Evolutionary conservation across 441 rosid species (phyloP).

Genomic region (Raphanus hybrid): DNA sequence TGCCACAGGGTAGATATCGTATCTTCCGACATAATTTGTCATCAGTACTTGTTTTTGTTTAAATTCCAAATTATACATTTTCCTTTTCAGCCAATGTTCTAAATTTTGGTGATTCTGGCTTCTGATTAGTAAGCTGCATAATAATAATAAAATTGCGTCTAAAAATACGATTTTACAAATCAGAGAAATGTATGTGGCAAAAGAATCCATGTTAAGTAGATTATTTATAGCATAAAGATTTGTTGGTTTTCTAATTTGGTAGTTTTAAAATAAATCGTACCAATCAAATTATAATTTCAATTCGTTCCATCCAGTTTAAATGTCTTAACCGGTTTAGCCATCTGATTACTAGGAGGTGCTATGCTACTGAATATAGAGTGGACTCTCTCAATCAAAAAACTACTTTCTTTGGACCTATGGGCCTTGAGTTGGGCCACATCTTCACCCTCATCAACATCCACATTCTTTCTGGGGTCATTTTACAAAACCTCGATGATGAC

Average conservation of each 20-base stretch:
- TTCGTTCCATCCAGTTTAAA: no score
- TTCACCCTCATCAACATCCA: background rate
- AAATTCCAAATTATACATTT: no score
- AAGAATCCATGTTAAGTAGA: background rate
- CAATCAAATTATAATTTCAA: background rate
- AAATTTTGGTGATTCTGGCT: background rate
- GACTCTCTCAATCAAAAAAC: no score
- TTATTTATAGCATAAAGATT: background rate
- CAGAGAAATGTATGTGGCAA: background rate
- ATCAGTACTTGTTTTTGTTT: background rate
- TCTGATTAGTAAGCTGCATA: background rate
- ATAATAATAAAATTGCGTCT: no score
- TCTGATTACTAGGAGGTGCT: no score
- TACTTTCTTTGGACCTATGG: background rate
- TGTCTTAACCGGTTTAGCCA: no score
- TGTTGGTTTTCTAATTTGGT: background rate
- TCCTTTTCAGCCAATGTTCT: background rate
- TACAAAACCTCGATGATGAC: background rate
- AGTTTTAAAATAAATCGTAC: background rate
- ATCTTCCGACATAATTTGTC: background rate
- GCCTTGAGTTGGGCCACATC: background rate
- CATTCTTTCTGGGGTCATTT: background rate
- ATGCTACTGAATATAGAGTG: no score
- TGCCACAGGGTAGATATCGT: background rate
- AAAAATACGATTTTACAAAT: background rate